Base-by-base conservation (phyloP, 345 rosid species). In the Brassica incana region DNA sequence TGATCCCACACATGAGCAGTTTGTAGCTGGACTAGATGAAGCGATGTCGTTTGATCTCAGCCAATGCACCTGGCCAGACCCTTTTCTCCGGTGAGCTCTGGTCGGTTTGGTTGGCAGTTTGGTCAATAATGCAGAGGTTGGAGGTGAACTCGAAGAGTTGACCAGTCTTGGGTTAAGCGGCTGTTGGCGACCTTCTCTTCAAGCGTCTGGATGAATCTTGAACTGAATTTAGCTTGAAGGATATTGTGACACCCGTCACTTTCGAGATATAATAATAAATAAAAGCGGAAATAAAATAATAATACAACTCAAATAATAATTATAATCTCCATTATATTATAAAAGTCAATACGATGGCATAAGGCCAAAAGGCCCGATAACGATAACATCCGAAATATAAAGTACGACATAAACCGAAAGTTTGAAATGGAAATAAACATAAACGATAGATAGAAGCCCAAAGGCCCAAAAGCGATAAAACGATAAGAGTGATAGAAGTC, bases 61-160 rank as follows among this genome's bases (percentile, higher is more conserved):
- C 87, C 85, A 14, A 65, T 5, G 75, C 90, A 94, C 63, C 83
- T 84, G 7, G 73, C 60, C 77, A 68, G 76, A 11, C 86, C 75
- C 65, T 90, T 90, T 81, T 83, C 88, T 14, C 91, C 89, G 20
- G 89, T 90, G 77, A 88, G 85, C 80, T 89, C 66, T 88, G 91
- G 81, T 85, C 77, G 67, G 86, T 84, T 82, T 85, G 0, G 77
- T 36, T 3, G 83, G 67, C 66, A 78, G 84, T 71, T 56, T 86
- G 29, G 90, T 52, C 67, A 85, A 87, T 4, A 86, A 43, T 30
- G 88, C 88, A 0, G 87, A 74, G 5, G 87, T 76, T 3, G 85
- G 74, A 0, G 87, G 83, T 0, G 91, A 81, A 10, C 87, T 83
- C 0, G 85, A 59, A 63, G 72, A 61, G 85, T 76, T 85, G 78